These are phyloP conservation scores for Xylaria sp. DNA, from an alignment of 495 filamentous ascomycete genomes.

Conservation along the genomic window DNA sequence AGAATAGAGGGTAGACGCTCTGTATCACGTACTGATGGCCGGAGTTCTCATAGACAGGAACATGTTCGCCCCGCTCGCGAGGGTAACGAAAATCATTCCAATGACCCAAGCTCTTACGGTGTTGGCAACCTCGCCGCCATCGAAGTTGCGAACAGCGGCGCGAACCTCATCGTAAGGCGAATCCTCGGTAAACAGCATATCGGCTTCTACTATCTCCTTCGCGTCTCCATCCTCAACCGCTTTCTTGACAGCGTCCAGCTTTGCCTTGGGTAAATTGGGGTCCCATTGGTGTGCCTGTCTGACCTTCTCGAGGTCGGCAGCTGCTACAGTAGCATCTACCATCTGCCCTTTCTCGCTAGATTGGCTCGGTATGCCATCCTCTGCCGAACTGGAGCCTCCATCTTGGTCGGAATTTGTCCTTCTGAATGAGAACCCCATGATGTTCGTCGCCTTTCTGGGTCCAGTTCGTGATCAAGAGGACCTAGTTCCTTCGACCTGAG, in stretches of 20 bases:
- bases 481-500: not conserved
- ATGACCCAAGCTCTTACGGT: conserved; percentile 70
- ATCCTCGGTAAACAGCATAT: conserved; percentile 39
- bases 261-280: conserved; percentile 43
- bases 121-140: conserved; percentile 64
- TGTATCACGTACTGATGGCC: conserved; percentile 47
- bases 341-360: not conserved
- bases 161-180: conserved; percentile 57
- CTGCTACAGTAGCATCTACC: conserved; percentile 33
- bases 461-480: not conserved
- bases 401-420: not conserved
- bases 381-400: not conserved
- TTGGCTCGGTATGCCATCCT: not conserved
- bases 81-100: conserved; percentile 61
- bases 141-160: conserved; percentile 58
- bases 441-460: not conserved
- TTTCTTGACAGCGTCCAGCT: conserved; percentile 44
- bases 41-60: conserved; percentile 62
- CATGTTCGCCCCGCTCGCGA: conserved; percentile 66
- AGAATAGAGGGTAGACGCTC: not conserved
- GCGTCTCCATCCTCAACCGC: conserved; percentile 47
- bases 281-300: conserved; percentile 44
- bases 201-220: conserved; percentile 40
- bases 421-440: conserved; percentile 20
- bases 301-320: conserved; percentile 39